These are phyloP conservation scores for Hysterangium stoloniferum DNA, from an alignment of 768 basidiomycete species.

Conservation along the genomic window DNA sequence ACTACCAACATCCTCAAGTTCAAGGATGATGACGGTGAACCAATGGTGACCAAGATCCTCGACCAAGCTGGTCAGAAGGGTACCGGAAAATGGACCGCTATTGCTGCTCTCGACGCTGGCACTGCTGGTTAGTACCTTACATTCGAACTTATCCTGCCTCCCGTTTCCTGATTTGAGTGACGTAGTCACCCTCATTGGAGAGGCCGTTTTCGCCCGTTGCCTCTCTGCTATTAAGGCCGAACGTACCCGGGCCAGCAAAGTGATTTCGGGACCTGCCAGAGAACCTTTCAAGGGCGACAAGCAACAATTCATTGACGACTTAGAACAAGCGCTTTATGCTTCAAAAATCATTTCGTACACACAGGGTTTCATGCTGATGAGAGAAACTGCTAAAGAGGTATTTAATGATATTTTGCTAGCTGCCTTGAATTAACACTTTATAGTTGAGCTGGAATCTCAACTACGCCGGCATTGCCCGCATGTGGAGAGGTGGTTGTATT, in stretches of 20 bases:
- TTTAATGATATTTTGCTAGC: slow-evolving; percentile 11
- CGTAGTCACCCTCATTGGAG: slow-evolving; percentile 94
- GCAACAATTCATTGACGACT: slow-evolving; percentile 96
- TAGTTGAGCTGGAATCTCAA: slow-evolving; percentile 87
- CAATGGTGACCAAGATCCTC: slow-evolving; percentile 88
- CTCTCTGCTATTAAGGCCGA: slow-evolving; percentile 96
- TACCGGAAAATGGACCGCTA: slow-evolving; percentile 99
- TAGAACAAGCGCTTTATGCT: slow-evolving; percentile 98
- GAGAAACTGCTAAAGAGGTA: slow-evolving; percentile 93
- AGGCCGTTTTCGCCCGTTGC: slow-evolving; percentile 98
- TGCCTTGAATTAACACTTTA: not conserved
- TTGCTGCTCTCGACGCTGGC: slow-evolving; percentile 90
- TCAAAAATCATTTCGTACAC: slow-evolving; percentile 99
- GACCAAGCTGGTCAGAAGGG: slow-evolving; percentile 98
- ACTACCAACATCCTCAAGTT: slow-evolving; percentile 95
- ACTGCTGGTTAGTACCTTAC: slow-evolving; percentile 56
- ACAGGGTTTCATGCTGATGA: slow-evolving; percentile 99
- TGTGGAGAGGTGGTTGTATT: slow-evolving; percentile 99
- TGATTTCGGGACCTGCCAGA: slow-evolving; percentile 83
- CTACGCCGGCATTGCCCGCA: slow-evolving; percentile 94
- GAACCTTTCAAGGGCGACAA: slow-evolving; percentile 97
- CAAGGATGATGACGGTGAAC: slow-evolving; percentile 91
- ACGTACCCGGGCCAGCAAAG: slow-evolving; percentile 87
- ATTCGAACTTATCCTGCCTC: slow-evolving; percentile 9
- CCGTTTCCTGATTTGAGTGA: slow-evolving; percentile 12